Conservation (phyloP, 306 rosid species). For the Acacia melanoxylon region DNA sequence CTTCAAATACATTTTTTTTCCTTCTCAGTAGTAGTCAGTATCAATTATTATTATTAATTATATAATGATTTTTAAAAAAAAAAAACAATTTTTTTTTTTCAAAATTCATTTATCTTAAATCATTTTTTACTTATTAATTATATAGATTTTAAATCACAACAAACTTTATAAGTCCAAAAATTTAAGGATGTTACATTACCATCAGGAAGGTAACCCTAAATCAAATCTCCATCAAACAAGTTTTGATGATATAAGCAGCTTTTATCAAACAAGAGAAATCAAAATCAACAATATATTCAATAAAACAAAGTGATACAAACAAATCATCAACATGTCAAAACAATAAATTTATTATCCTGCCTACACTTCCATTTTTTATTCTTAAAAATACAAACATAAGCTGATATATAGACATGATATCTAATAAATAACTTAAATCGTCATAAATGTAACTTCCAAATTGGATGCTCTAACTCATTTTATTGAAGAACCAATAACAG, state of each 20-base stretch:
- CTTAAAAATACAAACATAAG: neutral
- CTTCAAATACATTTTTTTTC: too few relatives aligned
- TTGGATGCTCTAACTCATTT: neutral
- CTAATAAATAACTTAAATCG: neutral
- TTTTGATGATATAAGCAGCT: neutral
- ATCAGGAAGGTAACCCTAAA: too few relatives aligned
- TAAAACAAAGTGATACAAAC: neutral
- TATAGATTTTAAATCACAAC: too few relatives aligned
- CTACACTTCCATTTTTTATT: neutral
- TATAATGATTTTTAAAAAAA: too few relatives aligned
- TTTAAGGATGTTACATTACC: too few relatives aligned
- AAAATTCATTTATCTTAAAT: too few relatives aligned
- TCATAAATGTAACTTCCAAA: neutral
- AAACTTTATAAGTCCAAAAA: too few relatives aligned
- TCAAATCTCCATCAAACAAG: too few relatives aligned
- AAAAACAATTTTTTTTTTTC: too few relatives aligned
- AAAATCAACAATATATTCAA: neutral
- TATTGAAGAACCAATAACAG: conserved; percentile 5
- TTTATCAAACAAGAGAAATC: neutral
- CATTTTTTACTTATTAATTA: too few relatives aligned
- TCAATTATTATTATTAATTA: too few relatives aligned
- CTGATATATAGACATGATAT: conserved; percentile 1
- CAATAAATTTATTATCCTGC: neutral
- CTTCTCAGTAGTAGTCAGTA: too few relatives aligned
- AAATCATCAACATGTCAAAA: neutral